These are phyloP conservation scores for Sarocladium brachiariae DNA, from an alignment of 2,329 filamentous ascomycete genomes.

Conservation along the genomic window DNA sequence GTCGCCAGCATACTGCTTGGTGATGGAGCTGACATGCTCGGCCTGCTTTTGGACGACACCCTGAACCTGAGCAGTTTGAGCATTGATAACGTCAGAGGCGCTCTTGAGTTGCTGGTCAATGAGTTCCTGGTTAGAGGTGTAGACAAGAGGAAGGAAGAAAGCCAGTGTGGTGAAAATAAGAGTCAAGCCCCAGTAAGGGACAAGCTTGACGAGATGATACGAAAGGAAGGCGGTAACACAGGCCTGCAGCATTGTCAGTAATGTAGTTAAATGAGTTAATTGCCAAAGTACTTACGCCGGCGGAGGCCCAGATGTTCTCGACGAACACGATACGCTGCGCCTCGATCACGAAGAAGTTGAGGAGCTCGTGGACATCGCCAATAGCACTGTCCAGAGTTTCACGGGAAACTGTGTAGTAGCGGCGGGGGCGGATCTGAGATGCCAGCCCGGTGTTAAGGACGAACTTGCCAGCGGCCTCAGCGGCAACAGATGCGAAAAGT, in stretches of 20 bases:
- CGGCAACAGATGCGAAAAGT: slow-evolving; percentile 51
- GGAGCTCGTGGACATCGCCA: slow-evolving; percentile 58
- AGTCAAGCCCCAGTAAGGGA: slow-evolving; percentile 63
- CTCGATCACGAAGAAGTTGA: slow-evolving; percentile 69
- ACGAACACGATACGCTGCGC: slow-evolving; percentile 61
- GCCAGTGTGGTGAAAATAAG: slow-evolving; percentile 51
- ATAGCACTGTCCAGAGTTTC: slow-evolving; percentile 55
- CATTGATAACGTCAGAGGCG: slow-evolving; percentile 49
- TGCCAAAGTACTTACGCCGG: slow-evolving; percentile 41
- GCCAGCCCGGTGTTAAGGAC: slow-evolving; percentile 55
- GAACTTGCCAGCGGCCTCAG: slow-evolving; percentile 55
- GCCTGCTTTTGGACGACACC: slow-evolving; percentile 58
- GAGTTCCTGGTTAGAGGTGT: slow-evolving; percentile 61
- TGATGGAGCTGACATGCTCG: slow-evolving; percentile 52
- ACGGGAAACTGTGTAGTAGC: slow-evolving; percentile 60
- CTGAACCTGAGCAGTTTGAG: slow-evolving; percentile 58
- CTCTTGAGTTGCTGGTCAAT: slow-evolving; percentile 58
- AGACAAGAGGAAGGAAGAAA: slow-evolving; percentile 58
- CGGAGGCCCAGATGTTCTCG: slow-evolving; percentile 57
- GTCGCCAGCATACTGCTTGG: slow-evolving; percentile 62
- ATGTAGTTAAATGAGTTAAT: background rate
- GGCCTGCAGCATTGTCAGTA: slow-evolving; percentile 35
- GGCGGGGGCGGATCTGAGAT: slow-evolving; percentile 58
- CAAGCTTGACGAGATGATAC: slow-evolving; percentile 62
- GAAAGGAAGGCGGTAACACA: slow-evolving; percentile 55